Conservation (phyloP, 805 yeast genomes). For the Pichia nanzhaoensis region DNA sequence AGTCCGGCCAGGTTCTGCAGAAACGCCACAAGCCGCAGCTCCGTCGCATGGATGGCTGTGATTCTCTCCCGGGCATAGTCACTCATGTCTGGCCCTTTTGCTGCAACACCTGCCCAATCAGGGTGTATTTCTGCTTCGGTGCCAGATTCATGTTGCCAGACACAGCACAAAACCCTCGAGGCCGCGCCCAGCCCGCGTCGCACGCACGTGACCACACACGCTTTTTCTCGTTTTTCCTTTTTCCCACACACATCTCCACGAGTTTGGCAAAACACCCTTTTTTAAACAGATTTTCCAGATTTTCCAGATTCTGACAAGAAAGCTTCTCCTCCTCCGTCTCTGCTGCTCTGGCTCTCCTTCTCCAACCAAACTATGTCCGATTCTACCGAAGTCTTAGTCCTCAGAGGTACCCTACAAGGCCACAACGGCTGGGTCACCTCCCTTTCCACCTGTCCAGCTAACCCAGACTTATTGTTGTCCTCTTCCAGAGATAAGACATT, state of each 20-base stretch:
- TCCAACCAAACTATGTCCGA: slow-evolving; percentile 49
- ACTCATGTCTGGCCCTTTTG: no score
- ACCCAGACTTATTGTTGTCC: slow-evolving; percentile 96
- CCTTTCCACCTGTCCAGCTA: slow-evolving; percentile 94
- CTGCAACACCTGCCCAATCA: no score
- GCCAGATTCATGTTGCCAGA: no score
- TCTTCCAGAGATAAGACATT: slow-evolving; percentile 98
- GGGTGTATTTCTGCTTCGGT: no score
- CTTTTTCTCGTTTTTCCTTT: neutral
- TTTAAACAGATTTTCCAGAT: neutral
- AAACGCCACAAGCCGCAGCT: no score
- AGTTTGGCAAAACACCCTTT: no score
- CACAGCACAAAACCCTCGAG: no score
- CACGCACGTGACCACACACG: no score
- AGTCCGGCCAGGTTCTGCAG: no score
- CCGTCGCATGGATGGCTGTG: no score
- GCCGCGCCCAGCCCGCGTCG: no score
- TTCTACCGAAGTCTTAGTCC: slow-evolving; percentile 79
- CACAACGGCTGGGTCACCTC: slow-evolving; percentile 98
- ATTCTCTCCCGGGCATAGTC: no score
- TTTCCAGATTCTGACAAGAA: neutral
- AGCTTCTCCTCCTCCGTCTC: neutral
- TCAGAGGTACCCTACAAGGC: slow-evolving; percentile 98
- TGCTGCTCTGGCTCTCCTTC: neutral
- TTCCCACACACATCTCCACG: neutral